A percentile compares a stretch with the other conserved stretches of the same genome.
phyloP scores from a whole-genome alignment of 805 yeast genomes.

The Cyberlindnera nakhonratchasimensis region DNA sequence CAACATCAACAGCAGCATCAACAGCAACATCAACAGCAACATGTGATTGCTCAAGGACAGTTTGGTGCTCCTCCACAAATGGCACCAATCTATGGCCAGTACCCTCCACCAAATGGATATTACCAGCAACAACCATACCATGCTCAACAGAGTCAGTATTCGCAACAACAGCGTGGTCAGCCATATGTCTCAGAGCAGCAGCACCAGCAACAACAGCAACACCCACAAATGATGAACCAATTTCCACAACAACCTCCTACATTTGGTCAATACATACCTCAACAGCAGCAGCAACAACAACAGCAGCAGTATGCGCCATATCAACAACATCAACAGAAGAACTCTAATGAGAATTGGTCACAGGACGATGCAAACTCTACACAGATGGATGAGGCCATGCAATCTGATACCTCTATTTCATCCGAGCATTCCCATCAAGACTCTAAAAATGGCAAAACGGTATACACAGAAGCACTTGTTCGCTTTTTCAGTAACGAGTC shows the following conservation, averaged over 20 bases:
- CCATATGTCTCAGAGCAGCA: conserved; percentile 5
- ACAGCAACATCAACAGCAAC: conserved; percentile 16
- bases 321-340: conserved; percentile 27
- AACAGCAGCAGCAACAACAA: conserved; percentile 16
- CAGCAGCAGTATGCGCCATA: conserved; percentile 14
- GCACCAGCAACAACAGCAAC: conserved; percentile 26
- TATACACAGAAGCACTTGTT: conserved; percentile 40
- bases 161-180: conserved; percentile 18
- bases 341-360: conserved; percentile 30
- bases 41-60: conserved; percentile 1
- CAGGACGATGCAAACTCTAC: conserved; percentile 31
- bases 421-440: conserved; percentile 29
- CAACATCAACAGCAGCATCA: conserved; percentile 23
- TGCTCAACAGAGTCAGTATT: conserved; percentile 21
- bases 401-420: conserved; percentile 40
- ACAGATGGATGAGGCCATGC: conserved; percentile 32
- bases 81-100: conserved; percentile 7
- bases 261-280: not conserved
- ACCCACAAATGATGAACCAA: conserved; percentile 22
- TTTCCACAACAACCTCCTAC: conserved; percentile 23
- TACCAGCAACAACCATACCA: conserved; percentile 2
- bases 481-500: conserved; percentile 45
- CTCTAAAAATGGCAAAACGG: conserved; percentile 30
- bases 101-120: not conserved
- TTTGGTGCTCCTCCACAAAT: conserved; percentile 9